Conservation (phyloP, 805 yeast genomes). For the Pichia eremophila region DNA sequence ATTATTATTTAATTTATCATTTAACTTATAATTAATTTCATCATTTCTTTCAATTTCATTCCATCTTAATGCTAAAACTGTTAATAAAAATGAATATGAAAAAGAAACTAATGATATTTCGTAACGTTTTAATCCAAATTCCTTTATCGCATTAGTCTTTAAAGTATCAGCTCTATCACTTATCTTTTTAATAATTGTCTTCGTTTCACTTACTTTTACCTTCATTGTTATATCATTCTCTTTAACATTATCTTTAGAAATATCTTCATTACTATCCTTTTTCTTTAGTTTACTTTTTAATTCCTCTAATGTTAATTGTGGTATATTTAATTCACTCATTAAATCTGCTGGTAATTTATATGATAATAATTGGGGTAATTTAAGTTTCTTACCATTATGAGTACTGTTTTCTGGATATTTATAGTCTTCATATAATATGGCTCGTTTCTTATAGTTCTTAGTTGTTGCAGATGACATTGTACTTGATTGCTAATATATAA, state of each 20-base stretch:
- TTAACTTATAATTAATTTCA: background rate
- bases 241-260: background rate
- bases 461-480: no score
- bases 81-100: slow-evolving; percentile 19
- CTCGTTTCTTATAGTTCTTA: background rate
- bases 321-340: slow-evolving; percentile 9
- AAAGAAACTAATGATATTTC: slow-evolving; percentile 15
- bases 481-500: no score
- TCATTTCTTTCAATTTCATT: slow-evolving; percentile 11
- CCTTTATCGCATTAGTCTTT: slow-evolving; percentile 8
- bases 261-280: background rate
- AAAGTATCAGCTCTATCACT: slow-evolving; percentile 13
- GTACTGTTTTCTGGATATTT: background rate
- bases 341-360: slow-evolving; percentile 12
- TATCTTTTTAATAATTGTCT: slow-evolving; percentile 5
- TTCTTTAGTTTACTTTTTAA: slow-evolving; percentile 1
- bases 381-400: slow-evolving; percentile 1
- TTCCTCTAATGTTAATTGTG: slow-evolving; percentile 14
- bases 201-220: background rate
- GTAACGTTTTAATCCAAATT: slow-evolving; percentile 7
- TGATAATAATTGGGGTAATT: slow-evolving; percentile 14
- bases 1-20: background rate
- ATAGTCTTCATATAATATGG: background rate
- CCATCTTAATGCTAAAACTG: slow-evolving; percentile 16
- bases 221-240: background rate